Evolutionary conservation across 768 basidiomycete genomes (phyloP).

Genomic region (Panellus pusillus): DNA sequence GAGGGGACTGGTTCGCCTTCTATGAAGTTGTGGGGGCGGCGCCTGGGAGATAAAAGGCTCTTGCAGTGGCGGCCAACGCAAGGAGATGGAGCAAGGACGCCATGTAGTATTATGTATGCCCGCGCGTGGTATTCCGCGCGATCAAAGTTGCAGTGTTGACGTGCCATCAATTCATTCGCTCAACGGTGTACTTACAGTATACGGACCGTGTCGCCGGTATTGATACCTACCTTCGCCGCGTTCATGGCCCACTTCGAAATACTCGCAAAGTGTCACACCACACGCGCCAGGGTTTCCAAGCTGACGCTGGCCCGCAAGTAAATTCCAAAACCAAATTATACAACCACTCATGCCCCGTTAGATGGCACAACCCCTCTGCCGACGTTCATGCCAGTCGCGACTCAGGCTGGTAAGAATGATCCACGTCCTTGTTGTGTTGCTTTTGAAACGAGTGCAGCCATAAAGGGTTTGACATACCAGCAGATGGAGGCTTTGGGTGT

Average conservation of each 20-base stretch:
- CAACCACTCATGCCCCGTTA: conserved; percentile 28
- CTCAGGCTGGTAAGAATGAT: conserved; percentile 56
- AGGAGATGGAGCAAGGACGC: conserved; percentile 22
- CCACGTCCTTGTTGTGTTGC: not conserved
- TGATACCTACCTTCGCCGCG: not conserved
- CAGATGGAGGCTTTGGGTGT: conserved; percentile 82
- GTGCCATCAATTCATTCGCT: too few species aligned
- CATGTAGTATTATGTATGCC: conserved; percentile 8
- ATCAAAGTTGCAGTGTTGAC: too few species aligned
- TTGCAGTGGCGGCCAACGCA: conserved; percentile 25
- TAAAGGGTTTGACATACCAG: conserved; percentile 86
- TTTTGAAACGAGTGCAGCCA: conserved; percentile 40
- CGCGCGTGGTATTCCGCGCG: not conserved
- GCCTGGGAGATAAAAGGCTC: conserved; percentile 90
- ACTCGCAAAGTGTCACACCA: conserved; percentile 78
- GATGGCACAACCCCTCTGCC: conserved; percentile 83
- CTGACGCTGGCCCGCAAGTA: conserved; percentile 80
- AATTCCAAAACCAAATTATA: conserved; percentile 1
- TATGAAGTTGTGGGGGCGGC: conserved; percentile 85
- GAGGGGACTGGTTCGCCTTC: conserved; percentile 71
- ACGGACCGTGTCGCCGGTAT: too few species aligned
- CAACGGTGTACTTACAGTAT: too few species aligned
- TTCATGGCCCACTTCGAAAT: conserved; percentile 55
- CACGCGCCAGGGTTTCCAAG: conserved; percentile 78
- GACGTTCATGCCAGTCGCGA: conserved; percentile 93